These are phyloP conservation scores for Pythium dissimile DNA, from an alignment of 352 stramenopile species.

Conservation along the genomic window DNA sequence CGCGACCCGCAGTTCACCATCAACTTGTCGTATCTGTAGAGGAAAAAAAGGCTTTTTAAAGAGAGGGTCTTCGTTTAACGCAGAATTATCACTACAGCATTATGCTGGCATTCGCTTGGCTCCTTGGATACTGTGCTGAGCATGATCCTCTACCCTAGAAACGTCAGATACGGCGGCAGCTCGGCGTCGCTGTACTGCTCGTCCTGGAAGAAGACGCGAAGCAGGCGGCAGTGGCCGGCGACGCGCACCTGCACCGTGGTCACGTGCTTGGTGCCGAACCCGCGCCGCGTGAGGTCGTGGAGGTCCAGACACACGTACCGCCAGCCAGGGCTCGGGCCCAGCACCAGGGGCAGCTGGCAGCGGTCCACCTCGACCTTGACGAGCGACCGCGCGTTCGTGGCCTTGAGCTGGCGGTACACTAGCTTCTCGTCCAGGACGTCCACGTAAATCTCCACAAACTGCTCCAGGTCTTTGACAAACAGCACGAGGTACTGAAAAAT, in stretches of 20 bases:
- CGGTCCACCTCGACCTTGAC: conserved; percentile 43
- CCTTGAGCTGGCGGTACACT: conserved; percentile 49
- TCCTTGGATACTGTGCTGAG: too few relatives aligned
- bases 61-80: neutral
- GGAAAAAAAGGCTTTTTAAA: neutral
- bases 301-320: conserved; percentile 78
- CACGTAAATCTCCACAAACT: conserved; percentile 70
- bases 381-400: conserved; percentile 72
- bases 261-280: conserved; percentile 70
- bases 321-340: conserved; percentile 47
- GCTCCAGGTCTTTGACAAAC: conserved; percentile 77
- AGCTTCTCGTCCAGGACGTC: conserved; percentile 69
- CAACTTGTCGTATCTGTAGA: conserved; percentile 83
- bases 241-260: conserved; percentile 67
- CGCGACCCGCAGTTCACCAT: conserved; percentile 85
- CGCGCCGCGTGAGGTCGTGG: conserved; percentile 57
- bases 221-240: conserved; percentile 58
- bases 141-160: conserved; percentile 63
- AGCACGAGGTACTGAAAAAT: conserved; percentile 82
- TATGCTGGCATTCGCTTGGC: too few relatives aligned
- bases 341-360: conserved; percentile 63
- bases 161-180: conserved; percentile 61
- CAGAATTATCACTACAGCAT: conserved; percentile 18
- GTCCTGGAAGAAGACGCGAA: conserved; percentile 80
- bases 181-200: conserved; percentile 68